Evolutionary conservation across 768 basidiomycete species (phyloP), one percentile per base, ranked within the genome.

Genomic region (Pleurotus cornucopiae): DNA sequence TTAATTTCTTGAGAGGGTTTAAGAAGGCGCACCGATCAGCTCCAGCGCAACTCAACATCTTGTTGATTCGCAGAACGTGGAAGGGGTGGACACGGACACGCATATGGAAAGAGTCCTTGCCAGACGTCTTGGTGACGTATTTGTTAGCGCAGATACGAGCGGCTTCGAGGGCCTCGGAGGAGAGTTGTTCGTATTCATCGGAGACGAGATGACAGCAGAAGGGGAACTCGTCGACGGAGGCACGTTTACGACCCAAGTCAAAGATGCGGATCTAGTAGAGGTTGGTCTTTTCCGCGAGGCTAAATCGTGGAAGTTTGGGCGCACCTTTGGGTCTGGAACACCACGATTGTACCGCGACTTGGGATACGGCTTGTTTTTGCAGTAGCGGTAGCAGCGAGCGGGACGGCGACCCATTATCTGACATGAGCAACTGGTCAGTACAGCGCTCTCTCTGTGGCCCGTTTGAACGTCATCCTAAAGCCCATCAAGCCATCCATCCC

Each of bases 71-170:
- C 76, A 99, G 75, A 66, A 98, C 93, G 72, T 99, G 97, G 92
- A 89, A 97, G 43, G 96, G 97, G 78, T 99, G 96, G 57, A 91
- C 92, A 59, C 94, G 90, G 64, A 99, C 93, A 63, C 96, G 85
- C 73, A 98, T 72, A 72, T 99, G 96, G 94, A 99, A 98, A 4
- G 95, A 91, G 66, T 99, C 96, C 79, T 98, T 98, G 67, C 97
- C 96, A 26, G 89, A 85, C 3, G 91, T 93, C 85, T 99, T 98
- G 67, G 94, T 96, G 61, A 98, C 89, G 73, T 98, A 98, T 76
- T 98, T 98, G 91, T 98, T 98, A 73, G 94, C 94, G 70, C 96
- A 98, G 61, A 99, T 99, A 74, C 95, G 95, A 53, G 94, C 95
- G 14, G 96, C 95, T 76, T 99, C 96, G 52, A 98, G 87, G 13